Base-by-base conservation (phyloP, 495 filamentous ascomycete species). In the Penicillium ucsense region DNA sequence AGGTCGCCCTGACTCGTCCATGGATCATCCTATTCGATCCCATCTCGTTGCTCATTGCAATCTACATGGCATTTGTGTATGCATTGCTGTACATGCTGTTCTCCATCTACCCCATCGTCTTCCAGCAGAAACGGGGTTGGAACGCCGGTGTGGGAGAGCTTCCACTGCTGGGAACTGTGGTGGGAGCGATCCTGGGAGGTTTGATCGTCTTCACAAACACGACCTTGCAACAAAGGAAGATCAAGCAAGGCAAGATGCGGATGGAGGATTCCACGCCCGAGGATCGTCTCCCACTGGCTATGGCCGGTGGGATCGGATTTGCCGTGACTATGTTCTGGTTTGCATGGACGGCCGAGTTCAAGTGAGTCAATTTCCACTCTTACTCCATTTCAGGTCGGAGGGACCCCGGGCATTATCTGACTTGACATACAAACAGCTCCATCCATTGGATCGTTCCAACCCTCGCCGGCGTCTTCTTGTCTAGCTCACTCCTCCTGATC, bases 241-340 rank as follows among this genome's bases (percentile, higher is more conserved):
- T 74, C 44, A 56, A 62, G 20, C 51, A 54, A 3, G 72, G 43
- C 12, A 27, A 20, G 57, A 63, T 5, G 60, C 68, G 45, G 51
- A 63, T 6, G 43, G 43, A 45, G 27, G 43, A 45, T 36, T 32
- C 71, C 5, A 61, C 66, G 6, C 65, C 76, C 9, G 74, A 81
- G 55, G 65, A 70, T 42, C 57, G 77, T 10, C 48, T 79, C 30
- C 71, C 69, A 28, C 60, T 70, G 3, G 75, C 75, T 56, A 82
- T 82, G 75, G 28, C 79, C 28, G 78, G 79, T 8, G 76, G 74
- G 0, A 54, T 83, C 2, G 51, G 77, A 6, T 80, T 83, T 44
- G 62, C 75, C 0, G 51, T 63, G 0, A 70, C 73, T 28, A 74
- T 80, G 60, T 83, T 83, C 61, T 66, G 78, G 60, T 76, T 75